phyloP scores from a whole-genome alignment of 306 rosid genomes.

The Comarum palustre region DNA sequence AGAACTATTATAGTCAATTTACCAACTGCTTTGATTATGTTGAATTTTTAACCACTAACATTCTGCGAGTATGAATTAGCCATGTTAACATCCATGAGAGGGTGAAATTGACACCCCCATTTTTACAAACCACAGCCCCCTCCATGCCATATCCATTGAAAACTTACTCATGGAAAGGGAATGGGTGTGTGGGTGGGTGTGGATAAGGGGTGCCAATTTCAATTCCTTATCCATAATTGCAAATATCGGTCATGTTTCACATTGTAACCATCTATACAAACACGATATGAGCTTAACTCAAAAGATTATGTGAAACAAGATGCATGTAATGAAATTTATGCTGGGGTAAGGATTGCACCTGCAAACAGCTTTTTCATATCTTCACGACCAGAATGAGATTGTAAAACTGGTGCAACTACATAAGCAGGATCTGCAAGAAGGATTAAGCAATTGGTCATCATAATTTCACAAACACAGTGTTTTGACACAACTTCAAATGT shows the following conservation, averaged over 20 bases:
- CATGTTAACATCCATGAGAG: neutral
- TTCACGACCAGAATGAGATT: slow-evolving; percentile 66
- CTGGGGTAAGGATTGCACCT: slow-evolving; percentile 45
- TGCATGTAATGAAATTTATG: neutral
- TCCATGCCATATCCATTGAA: too few species aligned
- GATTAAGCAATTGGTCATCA: slow-evolving; percentile 14
- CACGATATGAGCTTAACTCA: slow-evolving; percentile 9
- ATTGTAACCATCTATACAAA: neutral
- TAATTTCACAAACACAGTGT: neutral
- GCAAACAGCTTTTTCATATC: slow-evolving; percentile 80
- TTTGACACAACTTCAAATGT: neutral
- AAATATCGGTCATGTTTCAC: neutral
- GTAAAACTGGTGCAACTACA: slow-evolving; percentile 81
- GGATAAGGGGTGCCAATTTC: too few species aligned
- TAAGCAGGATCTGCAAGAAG: slow-evolving; percentile 75
- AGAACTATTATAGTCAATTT: neutral
- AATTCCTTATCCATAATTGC: neutral
- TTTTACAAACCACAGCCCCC: too few species aligned
- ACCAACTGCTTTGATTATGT: neutral
- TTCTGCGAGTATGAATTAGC: neutral
- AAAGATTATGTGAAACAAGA: neutral
- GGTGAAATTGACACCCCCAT: too few species aligned
- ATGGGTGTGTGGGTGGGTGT: too few species aligned
- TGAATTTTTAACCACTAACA: neutral
- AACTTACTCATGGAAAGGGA: too few species aligned